Conservation (phyloP, 2,329 filamentous ascomycete genomes). For the Diaporthe sp. region DNA sequence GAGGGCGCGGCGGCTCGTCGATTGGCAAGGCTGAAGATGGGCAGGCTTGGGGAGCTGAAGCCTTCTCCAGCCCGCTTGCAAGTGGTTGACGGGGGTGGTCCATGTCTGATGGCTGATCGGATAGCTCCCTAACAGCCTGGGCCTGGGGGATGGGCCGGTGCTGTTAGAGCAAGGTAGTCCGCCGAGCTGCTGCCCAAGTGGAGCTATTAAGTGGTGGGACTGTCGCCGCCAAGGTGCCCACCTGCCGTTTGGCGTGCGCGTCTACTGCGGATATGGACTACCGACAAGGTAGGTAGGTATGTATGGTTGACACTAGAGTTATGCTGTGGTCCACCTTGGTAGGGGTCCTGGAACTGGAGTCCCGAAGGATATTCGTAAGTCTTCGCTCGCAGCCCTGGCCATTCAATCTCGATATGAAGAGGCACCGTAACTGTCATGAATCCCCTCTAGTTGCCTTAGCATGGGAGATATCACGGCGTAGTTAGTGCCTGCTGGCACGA, state of each 20-base stretch:
- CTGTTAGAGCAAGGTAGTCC: not conserved
- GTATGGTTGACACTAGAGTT: not conserved
- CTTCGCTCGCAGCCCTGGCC: not conserved
- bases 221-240: not conserved
- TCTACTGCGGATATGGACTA: not conserved
- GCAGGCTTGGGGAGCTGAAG: not conserved
- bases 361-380: not conserved
- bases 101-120: conserved; percentile 9
- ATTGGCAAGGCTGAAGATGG: conserved; percentile 19
- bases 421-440: not conserved
- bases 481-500: not conserved
- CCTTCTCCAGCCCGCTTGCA: not conserved
- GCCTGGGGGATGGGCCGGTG: too few relatives aligned
- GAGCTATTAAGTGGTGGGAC: not conserved
- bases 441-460: not conserved
- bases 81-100: not conserved
- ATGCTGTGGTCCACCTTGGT: not conserved
- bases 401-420: not conserved
- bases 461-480: not conserved
- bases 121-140: not conserved
- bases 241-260: conserved; percentile 1
- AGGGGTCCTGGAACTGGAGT: not conserved
- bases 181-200: not conserved
- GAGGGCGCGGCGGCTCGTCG: not conserved
- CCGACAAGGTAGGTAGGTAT: too few relatives aligned